These are phyloP conservation scores for Nevesoporus exiguus DNA, from an alignment of 768 basidiomycete genomes.

Conservation along the genomic window DNA sequence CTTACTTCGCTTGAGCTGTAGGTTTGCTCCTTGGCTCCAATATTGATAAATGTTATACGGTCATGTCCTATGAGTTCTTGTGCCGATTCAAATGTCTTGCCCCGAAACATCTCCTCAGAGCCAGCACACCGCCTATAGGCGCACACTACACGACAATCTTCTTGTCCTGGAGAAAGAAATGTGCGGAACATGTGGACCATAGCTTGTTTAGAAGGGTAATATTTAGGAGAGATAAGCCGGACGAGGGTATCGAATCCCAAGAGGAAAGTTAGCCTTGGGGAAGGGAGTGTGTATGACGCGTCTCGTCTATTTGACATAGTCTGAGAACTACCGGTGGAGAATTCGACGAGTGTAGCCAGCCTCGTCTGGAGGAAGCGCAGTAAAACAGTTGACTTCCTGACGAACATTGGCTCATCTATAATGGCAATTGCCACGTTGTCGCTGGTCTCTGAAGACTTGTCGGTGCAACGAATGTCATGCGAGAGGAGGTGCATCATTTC, in stretches of 20 bases:
- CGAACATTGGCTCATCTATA: slow-evolving; percentile 86
- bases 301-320: slow-evolving; percentile 12
- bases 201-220: slow-evolving; percentile 52
- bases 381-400: slow-evolving; percentile 68
- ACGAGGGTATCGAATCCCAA: slow-evolving; percentile 84
- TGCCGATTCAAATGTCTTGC: slow-evolving; percentile 33
- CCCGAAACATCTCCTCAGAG: slow-evolving; percentile 19
- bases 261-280: slow-evolving; percentile 60
- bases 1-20: slow-evolving; percentile 74
- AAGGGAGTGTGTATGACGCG: slow-evolving; percentile 4
- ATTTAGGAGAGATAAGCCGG: slow-evolving; percentile 71
- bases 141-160: slow-evolving; percentile 63
- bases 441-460: slow-evolving; percentile 2
- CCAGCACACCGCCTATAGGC: slow-evolving; percentile 47
- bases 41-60: slow-evolving; percentile 58
- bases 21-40: slow-evolving; percentile 50
- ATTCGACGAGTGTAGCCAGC: slow-evolving; percentile 9
- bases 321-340: background rate
- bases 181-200: slow-evolving; percentile 55
- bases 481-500: slow-evolving; percentile 84
- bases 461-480: slow-evolving; percentile 34
- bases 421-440: slow-evolving; percentile 72
- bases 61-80: slow-evolving; percentile 48
- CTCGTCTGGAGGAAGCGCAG: slow-evolving; percentile 44
- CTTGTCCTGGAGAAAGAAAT: slow-evolving; percentile 57